Conservation (phyloP, 148 eudicot species). For the Fallopia convolvulus region DNA sequence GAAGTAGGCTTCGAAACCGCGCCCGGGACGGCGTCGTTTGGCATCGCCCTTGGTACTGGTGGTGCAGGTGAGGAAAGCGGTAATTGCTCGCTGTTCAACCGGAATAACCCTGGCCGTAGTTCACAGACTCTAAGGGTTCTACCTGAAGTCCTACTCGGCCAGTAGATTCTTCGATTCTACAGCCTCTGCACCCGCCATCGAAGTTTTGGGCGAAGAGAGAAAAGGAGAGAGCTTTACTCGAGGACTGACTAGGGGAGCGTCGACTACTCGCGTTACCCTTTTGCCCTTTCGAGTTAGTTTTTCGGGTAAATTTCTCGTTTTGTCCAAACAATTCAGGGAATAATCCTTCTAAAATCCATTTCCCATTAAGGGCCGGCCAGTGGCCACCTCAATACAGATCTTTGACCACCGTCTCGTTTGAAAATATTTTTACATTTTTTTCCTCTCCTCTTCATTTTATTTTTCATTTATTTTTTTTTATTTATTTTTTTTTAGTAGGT, state of each 20-base stretch:
- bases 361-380: too few species aligned
- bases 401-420: too few species aligned
- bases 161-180: not conserved
- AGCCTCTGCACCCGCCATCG: slow-evolving; percentile 19
- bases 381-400: too few species aligned
- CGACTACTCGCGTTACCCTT: not conserved
- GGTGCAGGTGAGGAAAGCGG: not conserved
- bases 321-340: too few species aligned
- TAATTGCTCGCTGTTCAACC: not conserved
- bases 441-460: too few species aligned
- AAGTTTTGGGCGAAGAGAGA: not conserved
- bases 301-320: not conserved
- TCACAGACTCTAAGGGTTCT: not conserved
- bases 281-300: not conserved
- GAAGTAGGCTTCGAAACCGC: slow-evolving; percentile 8
- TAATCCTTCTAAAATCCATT: too few species aligned
- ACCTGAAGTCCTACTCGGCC: not conserved
- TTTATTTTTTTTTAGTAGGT: too few species aligned
- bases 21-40: slow-evolving; percentile 19
- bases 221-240: not conserved
- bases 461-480: too few species aligned
- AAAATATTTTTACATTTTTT: too few species aligned
- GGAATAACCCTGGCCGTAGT: slow-evolving; percentile 6
- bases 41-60: slow-evolving; percentile 19
- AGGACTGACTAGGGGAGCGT: not conserved